A percentile compares a stretch with the other conserved stretches of the same genome.
phyloP scores from a whole-genome alignment of 2,329 filamentous ascomycete genomes.

The Fusarium drepaniforme region DNA sequence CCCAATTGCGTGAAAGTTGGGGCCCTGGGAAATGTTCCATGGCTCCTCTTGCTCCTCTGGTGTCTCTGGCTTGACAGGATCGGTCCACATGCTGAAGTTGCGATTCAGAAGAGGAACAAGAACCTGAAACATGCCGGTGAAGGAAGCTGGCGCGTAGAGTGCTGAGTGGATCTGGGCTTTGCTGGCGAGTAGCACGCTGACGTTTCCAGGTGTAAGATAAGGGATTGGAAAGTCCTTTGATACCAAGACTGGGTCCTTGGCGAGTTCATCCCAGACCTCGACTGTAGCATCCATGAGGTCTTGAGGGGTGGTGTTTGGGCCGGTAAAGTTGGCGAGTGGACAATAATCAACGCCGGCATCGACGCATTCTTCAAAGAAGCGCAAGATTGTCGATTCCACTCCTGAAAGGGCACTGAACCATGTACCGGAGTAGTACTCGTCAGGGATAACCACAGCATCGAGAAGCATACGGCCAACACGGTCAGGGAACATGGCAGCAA shows the following conservation, averaged over 20 bases:
- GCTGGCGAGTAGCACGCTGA: not conserved
- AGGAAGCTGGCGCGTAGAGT: not conserved
- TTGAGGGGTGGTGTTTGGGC: slow-evolving; percentile 3
- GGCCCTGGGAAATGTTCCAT: not conserved
- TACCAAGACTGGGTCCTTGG: not conserved
- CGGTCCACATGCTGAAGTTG: not conserved
- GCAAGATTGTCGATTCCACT: not conserved
- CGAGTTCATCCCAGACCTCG: not conserved
- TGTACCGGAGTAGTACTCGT: slow-evolving; percentile 10
- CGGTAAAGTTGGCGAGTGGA: slow-evolving; percentile 9
- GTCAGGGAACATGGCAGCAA: slow-evolving; percentile 36
- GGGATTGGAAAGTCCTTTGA: not conserved
- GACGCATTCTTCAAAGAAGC: slow-evolving; percentile 19
- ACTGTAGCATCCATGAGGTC: slow-evolving; percentile 8
- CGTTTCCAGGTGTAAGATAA: not conserved
- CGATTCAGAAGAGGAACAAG: not conserved
- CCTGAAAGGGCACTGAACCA: not conserved
- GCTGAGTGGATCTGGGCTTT: not conserved
- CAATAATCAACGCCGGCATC: slow-evolving; percentile 7
- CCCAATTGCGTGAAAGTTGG: slow-evolving; percentile 9
- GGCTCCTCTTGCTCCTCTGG: not conserved
- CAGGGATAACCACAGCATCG: slow-evolving; percentile 21
- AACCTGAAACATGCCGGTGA: not conserved
- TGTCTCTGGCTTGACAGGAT: not conserved
- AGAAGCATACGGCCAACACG: slow-evolving; percentile 31